Evolutionary conservation across 306 rosid species (phyloP), one percentile per base, ranked within the genome.

Genomic region (Coriaria nepalensis): DNA sequence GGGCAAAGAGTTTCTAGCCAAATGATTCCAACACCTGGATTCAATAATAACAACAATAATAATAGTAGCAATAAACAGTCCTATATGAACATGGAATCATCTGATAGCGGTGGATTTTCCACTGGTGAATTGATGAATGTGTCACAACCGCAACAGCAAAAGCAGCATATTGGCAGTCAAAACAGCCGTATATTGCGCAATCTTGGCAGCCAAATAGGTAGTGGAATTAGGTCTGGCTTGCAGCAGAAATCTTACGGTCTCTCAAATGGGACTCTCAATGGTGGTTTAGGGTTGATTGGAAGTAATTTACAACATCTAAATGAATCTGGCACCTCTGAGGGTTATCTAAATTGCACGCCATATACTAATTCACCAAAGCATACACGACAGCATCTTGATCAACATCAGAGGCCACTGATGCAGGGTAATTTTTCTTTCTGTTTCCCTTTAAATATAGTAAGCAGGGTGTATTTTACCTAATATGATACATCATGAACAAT

Each of bases 1-100:
- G 69, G 53, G 42, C 92, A 74, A 58, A 74, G 86, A 64, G 60
- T 64, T 49, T 37, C 83, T 14, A 90, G 98, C 64, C 98, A 90
- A 62, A 90, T 90, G 98, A 90, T 90, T 73, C 98, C 98, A 36
- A 85, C 98, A 42, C 98, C 98, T 40, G 94, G 98, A 37, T 90
- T 81, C 59, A 71, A 53, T 59, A 75, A 66, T 61, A 69, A 53
- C 69, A 62, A 35, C 56, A 77, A 71, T 44, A 59, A 32, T 48
- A 43, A 13, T 9, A 49, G 43, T 9, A 49, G 43, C 47, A 62
- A 47, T 40, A 64, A 49, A 56, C 83, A 73, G 57, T 75, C 95
- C 43, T 72, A 73, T 63, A 64, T 62, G 70, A 84, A 72, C 65
- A 11, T 68, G 60, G 98, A 79, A 48, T 56, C 92, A 60, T 75